phyloP scores from a whole-genome alignment of 371 early-diverging fungal genomes.

The Apophysomyces variabilis region DNA sequence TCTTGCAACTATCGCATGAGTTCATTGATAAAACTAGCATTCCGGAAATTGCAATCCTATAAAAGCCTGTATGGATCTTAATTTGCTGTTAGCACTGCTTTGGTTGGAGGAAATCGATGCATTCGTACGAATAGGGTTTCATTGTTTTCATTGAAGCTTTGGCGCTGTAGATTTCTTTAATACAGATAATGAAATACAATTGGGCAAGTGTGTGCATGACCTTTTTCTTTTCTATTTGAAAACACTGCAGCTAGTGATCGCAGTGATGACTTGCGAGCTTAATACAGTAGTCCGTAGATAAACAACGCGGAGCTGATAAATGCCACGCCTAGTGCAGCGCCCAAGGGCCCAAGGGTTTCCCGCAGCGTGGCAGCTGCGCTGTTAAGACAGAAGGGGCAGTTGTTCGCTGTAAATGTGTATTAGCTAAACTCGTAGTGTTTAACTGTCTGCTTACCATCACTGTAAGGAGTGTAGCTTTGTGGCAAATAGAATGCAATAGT shows the following conservation, averaged over 20 bases:
- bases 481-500: constrained; percentile 50
- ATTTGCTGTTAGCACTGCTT: background rate
- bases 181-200: constrained; percentile 8
- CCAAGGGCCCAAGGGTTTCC: constrained; percentile 33
- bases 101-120: background rate
- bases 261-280: background rate
- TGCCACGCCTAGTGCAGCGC: constrained; percentile 43
- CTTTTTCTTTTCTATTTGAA: background rate
- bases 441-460: constrained; percentile 30
- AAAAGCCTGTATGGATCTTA: too few species aligned
- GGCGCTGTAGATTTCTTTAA: background rate
- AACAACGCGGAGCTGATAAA: constrained; percentile 39
- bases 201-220: constrained; percentile 1
- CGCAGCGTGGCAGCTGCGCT: constrained; percentile 33
- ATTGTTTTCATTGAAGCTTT: background rate
- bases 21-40: background rate
- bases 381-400: constrained; percentile 51
- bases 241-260: background rate
- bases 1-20: background rate
- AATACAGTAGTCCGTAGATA: constrained; percentile 35
- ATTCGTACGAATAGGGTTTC: background rate
- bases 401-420: constrained; percentile 26
- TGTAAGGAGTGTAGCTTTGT: constrained; percentile 32
- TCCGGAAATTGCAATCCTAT: too few species aligned
- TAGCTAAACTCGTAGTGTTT: background rate